Base-by-base conservation (phyloP, 73 alveolate genomes). In the Paramecium pentaurelia region DNA sequence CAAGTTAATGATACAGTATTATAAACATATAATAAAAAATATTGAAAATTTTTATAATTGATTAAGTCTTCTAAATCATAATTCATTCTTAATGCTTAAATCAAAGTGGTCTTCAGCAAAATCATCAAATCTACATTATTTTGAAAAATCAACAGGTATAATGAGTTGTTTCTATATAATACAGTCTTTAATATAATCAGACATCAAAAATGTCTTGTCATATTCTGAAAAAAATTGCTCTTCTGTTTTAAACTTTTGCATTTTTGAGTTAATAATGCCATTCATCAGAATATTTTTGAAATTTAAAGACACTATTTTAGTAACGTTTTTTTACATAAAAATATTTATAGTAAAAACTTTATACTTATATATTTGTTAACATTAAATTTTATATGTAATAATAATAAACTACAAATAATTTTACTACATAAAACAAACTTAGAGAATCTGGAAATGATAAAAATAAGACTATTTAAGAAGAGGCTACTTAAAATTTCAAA, bases 1-100 rank as follows among this genome's bases (percentile, higher is more conserved):
- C 99, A 97, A 91, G 99, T 22, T 73, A 73, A 73, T 73, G 87
- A 73, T 73, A 27, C 36, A 38, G 16, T 42, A 42, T 40, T 75
- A 54, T 64, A 9, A 64, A 64, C 68, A 75, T 36, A 75, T 75
- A 42, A 75, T 75, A 38, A 54, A 51, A 40, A 49, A 49, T 49
- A 49, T 49, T 49, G 60, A 16, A 49, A 54, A 54, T 54, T 0
- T 54, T 18, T 54, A n/a, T 16, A 54, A 54, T 54, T 54, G 30
- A 12, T 12, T 73, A 20, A 37, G 12, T 36, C 42, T 37, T 73
- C 60, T 73, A 11, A 36, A 16, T 27, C 14, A 22, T 64, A 1
- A 64, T 32, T 64, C 45, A 60, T 28, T n/a, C 20, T 54, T n/a
- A 54, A 16, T 18, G 0, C 12, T 42, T 32, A 27, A 64, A 28